Conservation (phyloP, 805 yeast species). For the Candida suzukii region DNA sequence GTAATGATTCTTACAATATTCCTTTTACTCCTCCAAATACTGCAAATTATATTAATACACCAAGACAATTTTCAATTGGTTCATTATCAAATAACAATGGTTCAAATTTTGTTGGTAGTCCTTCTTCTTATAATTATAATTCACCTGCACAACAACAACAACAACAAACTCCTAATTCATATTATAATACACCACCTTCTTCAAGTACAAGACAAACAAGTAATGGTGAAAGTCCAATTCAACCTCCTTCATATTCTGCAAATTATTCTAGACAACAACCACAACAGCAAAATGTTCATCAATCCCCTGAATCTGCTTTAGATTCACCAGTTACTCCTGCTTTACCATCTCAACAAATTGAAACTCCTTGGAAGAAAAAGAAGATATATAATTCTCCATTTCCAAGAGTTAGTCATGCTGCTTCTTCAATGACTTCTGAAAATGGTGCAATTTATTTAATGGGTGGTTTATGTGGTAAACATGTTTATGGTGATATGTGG, state of each 20-base stretch:
- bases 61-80: not conserved
- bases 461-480: conserved; percentile 92
- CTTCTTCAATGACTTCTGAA: conserved; percentile 69
- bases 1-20: not conserved
- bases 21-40: not conserved
- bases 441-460: conserved; percentile 78
- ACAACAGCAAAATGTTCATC: no score
- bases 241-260: not conserved
- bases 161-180: not conserved
- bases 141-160: not conserved
- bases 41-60: not conserved
- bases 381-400: conserved; percentile 73
- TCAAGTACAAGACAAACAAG: not conserved
- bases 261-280: no score
- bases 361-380: conserved; percentile 61
- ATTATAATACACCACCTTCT: not conserved
- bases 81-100: not conserved
- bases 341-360: not conserved
- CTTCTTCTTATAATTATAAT: not conserved
- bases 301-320: not conserved
- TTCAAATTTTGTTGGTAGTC: not conserved
- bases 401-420: conserved; percentile 91
- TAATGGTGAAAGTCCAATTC: not conserved
- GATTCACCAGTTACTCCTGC: not conserved
- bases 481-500: conserved; percentile 96